Evolutionary conservation across 495 filamentous ascomycete species (phyloP), one percentile per base, ranked within the genome.

Genomic region (Penicillium cinerascens): DNA sequence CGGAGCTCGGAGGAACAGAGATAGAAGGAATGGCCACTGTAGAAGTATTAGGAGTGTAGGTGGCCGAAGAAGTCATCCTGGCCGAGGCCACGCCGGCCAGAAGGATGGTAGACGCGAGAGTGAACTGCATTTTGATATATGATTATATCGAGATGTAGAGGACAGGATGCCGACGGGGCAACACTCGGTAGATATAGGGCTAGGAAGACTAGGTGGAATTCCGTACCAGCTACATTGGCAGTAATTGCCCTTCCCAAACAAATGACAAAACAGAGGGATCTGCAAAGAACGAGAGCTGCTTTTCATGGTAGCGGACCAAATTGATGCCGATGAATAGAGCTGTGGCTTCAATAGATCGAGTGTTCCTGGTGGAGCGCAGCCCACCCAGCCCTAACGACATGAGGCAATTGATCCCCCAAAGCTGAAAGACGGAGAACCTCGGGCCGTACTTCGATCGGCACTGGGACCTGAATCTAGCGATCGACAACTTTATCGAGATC

Each of bases 41-140:
- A 3, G 44, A 33, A 23, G 23, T 16, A 9, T 15, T 22, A 17
- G 36, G 46, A 16, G 33, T 37, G 26, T 13, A 48, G 46, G 46
- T 37, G 21, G 46, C 29, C 33, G 46, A 23, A 16, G 22, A 23
- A 2, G 22, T 36, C 4, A 41, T 25, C 10, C 10, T 25, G 29
- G 49, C 49, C n/a, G 41, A 17, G 39, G 44, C 44, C 44, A 47
- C 15, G 44, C 44, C 33, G 27, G 44, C 44, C 18, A 54, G 26
- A 26, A 54, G 45, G 16, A 44, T 26, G 25, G 41, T 3, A 22
- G 40, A 37, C 20, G 52, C 20, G 44, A 48, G 11, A 4, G 26
- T 48, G 45, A 48, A 37, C 37, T 48, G 44, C 52, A 54, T 54
- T 82, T 39, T 39, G 37, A 33, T 33, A 5, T 29, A 5, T 8